Evolutionary conservation across 2,329 filamentous ascomycete species (phyloP).

Genomic region (Cytospora leucostoma): DNA sequence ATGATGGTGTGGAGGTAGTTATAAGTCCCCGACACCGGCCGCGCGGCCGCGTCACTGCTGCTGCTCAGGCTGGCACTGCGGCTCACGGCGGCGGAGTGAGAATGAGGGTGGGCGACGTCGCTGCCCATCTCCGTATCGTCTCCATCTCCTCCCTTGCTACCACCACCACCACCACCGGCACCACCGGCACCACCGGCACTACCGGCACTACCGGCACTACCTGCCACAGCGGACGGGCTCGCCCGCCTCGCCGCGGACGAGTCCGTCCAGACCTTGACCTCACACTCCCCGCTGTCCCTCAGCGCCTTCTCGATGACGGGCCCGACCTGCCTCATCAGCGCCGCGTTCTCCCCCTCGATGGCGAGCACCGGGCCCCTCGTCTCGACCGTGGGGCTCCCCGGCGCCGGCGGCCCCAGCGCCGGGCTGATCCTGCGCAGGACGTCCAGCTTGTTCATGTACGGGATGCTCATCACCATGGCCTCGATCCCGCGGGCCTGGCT

Average conservation of each 20-base stretch:
- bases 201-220: constrained; percentile 45
- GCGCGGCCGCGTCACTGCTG: not conserved
- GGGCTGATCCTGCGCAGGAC: constrained; percentile 76
- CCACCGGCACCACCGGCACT: constrained; percentile 45
- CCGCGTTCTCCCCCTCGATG: constrained; percentile 70
- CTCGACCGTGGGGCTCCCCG: constrained; percentile 36
- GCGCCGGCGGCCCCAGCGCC: constrained; percentile 51
- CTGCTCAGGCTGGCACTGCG: constrained; percentile 12
- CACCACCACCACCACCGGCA: constrained; percentile 40
- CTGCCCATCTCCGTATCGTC: constrained; percentile 17
- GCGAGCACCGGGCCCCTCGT: constrained; percentile 79
- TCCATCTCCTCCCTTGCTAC: constrained; percentile 4
- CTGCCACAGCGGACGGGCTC: not conserved
- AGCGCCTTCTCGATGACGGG: constrained; percentile 67
- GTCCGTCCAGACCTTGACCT: constrained; percentile 50
- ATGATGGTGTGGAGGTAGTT: constrained; percentile 69
- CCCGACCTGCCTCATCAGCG: constrained; percentile 58
- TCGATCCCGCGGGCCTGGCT: constrained; percentile 54
- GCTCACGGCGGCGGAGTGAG: constrained; percentile 6
- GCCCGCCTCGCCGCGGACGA: constrained; percentile 7
- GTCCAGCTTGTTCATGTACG: constrained; percentile 74
- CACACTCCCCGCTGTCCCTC: constrained; percentile 44
- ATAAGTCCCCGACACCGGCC: constrained; percentile 12
- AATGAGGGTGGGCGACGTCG: constrained; percentile 4
- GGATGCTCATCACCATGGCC: constrained; percentile 74